phyloP scores from a whole-genome alignment of 2,329 filamentous ascomycete species.

The Neospermospora avenae region DNA sequence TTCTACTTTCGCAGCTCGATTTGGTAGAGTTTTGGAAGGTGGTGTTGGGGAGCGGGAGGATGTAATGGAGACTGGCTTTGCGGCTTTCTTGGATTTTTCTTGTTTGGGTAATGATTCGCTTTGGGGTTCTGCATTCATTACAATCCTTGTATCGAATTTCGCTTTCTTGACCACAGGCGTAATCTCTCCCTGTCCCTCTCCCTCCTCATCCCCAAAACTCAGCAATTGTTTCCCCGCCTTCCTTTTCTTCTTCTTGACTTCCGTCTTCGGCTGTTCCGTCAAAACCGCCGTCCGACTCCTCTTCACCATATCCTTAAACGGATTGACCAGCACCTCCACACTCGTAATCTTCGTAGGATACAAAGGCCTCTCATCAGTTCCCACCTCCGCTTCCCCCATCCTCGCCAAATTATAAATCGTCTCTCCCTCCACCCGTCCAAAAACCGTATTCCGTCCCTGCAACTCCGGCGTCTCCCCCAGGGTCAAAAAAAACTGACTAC shows the following conservation, averaged over 20 bases:
- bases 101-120: slow-evolving; percentile 23
- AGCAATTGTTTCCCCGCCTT: slow-evolving; percentile 74
- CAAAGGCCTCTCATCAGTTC: slow-evolving; percentile 77
- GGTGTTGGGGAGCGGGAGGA: slow-evolving; percentile 39
- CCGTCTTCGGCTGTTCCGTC: slow-evolving; percentile 42
- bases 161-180: slow-evolving; percentile 66
- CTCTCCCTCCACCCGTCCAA: slow-evolving; percentile 87
- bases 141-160: slow-evolving; percentile 75
- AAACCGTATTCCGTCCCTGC: slow-evolving; percentile 86
- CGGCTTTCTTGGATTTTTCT: slow-evolving; percentile 30
- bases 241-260: slow-evolving; percentile 62
- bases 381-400: slow-evolving; percentile 85
- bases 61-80: slow-evolving; percentile 36
- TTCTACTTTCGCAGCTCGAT: slow-evolving; percentile 35
- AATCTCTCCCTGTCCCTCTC: slow-evolving; percentile 50
- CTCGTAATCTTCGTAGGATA: slow-evolving; percentile 79
- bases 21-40: slow-evolving; percentile 31
- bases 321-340: slow-evolving; percentile 75
- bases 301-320: slow-evolving; percentile 78
- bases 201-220: slow-evolving; percentile 70
- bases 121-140: slow-evolving; percentile 50
- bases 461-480: slow-evolving; percentile 81
- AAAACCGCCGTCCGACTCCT: slow-evolving; percentile 54
- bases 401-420: slow-evolving; percentile 95
- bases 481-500: slow-evolving; percentile 97